Evolutionary conservation across 2,329 filamentous ascomycete genomes (phyloP).

Genomic region (Aspergillus aculeatinus): DNA sequence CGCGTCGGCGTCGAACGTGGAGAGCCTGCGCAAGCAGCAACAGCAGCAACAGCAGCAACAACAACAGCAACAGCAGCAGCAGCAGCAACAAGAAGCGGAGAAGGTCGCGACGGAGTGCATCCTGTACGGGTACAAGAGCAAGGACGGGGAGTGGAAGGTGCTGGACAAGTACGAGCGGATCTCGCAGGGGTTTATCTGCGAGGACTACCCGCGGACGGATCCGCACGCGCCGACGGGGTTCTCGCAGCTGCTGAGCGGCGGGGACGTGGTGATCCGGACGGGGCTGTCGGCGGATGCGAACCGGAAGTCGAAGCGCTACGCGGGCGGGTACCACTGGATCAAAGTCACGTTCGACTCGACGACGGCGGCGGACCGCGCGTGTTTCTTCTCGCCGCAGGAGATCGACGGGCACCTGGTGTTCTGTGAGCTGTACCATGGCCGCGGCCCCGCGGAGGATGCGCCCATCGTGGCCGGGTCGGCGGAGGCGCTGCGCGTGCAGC

Average conservation of each 20-base stretch:
- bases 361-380: slow-evolving; percentile 67
- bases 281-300: slow-evolving; percentile 71
- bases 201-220: slow-evolving; percentile 89
- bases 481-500: slow-evolving; percentile 25
- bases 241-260: slow-evolving; percentile 69
- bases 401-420: slow-evolving; percentile 69
- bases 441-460: slow-evolving; percentile 64
- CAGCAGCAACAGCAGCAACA: neutral
- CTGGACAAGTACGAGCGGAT: slow-evolving; percentile 85
- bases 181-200: slow-evolving; percentile 76
- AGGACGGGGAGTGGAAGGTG: slow-evolving; percentile 71
- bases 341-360: slow-evolving; percentile 77
- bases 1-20: slow-evolving; percentile 43
- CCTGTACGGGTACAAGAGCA: slow-evolving; percentile 77
- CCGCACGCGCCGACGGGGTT: slow-evolving; percentile 68
- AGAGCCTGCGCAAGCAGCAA: slow-evolving; percentile 35
- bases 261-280: slow-evolving; percentile 67
- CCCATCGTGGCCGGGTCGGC: slow-evolving; percentile 55
- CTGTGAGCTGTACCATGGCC: slow-evolving; percentile 67
- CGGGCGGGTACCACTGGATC: slow-evolving; percentile 88
- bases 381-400: slow-evolving; percentile 68
- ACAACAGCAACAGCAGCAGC: neutral
- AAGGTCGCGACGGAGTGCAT: slow-evolving; percentile 74
- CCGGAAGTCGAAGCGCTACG: slow-evolving; percentile 74
- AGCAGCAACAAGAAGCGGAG: slow-evolving; percentile 22